Evolutionary conservation across 768 basidiomycete species (phyloP).

Genomic region (Boletus reticuloceps): DNA sequence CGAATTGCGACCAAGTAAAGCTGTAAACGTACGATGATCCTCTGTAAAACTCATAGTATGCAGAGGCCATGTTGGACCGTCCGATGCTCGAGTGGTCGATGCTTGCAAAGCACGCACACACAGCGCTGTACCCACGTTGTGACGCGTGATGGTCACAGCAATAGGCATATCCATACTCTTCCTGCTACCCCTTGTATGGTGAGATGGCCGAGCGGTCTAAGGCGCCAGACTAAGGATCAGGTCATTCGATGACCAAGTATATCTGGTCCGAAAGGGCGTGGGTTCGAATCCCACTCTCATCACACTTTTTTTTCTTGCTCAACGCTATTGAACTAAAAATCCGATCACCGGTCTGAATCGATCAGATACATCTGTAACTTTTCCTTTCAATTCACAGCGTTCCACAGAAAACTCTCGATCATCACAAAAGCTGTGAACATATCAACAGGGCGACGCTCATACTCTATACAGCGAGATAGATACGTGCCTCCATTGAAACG

Average conservation of each 20-base stretch:
- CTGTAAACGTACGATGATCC: constrained; percentile 73
- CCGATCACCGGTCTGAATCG: too few relatives aligned
- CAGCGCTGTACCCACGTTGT: background rate
- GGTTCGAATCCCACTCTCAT: constrained; percentile 42
- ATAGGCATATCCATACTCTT: background rate
- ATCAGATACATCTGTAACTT: too few relatives aligned
- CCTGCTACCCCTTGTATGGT: background rate
- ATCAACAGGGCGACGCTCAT: too few relatives aligned
- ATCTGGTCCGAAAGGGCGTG: constrained; percentile 42
- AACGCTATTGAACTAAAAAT: too few relatives aligned
- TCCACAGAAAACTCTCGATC: too few relatives aligned
- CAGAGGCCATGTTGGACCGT: constrained; percentile 58
- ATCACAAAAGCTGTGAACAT: too few relatives aligned
- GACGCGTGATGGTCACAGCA: constrained; percentile 23
- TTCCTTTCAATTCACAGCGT: too few relatives aligned
- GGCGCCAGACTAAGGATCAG: constrained; percentile 58
- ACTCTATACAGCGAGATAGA: too few relatives aligned
- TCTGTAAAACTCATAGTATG: constrained; percentile 92
- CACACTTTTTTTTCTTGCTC: constrained; percentile 5
- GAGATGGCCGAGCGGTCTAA: constrained; percentile 62
- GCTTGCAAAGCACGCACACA: background rate
- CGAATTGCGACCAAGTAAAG: background rate
- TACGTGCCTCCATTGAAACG: too few relatives aligned
- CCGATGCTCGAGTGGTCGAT: constrained; percentile 4
- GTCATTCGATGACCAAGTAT: constrained; percentile 27